A percentile compares a stretch with the other conserved stretches of the same genome.
phyloP scores from a whole-genome alignment of 2,329 filamentous ascomycete genomes.

The Verticillium albo-atrum region DNA sequence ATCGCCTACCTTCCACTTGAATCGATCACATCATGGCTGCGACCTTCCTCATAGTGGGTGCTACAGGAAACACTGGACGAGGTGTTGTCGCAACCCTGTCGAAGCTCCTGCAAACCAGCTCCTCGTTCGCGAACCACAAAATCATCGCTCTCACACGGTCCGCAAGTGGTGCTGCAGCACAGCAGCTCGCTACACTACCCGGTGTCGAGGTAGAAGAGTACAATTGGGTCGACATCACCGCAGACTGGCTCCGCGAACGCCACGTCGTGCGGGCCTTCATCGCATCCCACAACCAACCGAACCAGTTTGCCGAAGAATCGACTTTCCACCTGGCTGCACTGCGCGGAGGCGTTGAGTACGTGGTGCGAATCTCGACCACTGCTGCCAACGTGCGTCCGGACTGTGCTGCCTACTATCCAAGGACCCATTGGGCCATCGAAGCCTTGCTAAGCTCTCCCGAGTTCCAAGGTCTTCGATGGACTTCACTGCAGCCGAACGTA shows the following conservation, averaged over 20 bases:
- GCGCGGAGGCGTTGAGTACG: conserved; percentile 31
- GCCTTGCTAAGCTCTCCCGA: conserved; percentile 26
- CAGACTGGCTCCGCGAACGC: conserved; percentile 32
- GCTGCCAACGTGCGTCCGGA: conserved; percentile 29
- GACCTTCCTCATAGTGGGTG: conserved; percentile 28
- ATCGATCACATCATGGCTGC: conserved; percentile 20
- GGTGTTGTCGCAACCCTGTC: conserved; percentile 21
- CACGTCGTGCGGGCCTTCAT: conserved; percentile 31
- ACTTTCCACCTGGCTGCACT: conserved; percentile 28
- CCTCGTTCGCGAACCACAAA: background rate
- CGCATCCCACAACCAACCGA: conserved; percentile 29
- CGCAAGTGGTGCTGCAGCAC: conserved; percentile 8
- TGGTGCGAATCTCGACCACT: conserved; percentile 36
- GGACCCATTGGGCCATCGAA: conserved; percentile 37
- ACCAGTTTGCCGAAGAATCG: conserved; percentile 34
- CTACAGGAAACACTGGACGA: conserved; percentile 32
- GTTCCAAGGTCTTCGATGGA: conserved; percentile 29
- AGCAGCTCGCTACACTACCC: conserved; percentile 24
- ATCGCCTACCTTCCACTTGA: too few relatives aligned
- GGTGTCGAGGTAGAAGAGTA: conserved; percentile 27
- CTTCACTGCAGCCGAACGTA: conserved; percentile 32
- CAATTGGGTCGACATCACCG: conserved; percentile 31
- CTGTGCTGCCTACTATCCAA: conserved; percentile 26
- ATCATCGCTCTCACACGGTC: conserved; percentile 16
- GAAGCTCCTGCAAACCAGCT: conserved; percentile 13